Base-by-base conservation (phyloP, 352 stramenopile species). In the Halophytophthora polymorphica region DNA sequence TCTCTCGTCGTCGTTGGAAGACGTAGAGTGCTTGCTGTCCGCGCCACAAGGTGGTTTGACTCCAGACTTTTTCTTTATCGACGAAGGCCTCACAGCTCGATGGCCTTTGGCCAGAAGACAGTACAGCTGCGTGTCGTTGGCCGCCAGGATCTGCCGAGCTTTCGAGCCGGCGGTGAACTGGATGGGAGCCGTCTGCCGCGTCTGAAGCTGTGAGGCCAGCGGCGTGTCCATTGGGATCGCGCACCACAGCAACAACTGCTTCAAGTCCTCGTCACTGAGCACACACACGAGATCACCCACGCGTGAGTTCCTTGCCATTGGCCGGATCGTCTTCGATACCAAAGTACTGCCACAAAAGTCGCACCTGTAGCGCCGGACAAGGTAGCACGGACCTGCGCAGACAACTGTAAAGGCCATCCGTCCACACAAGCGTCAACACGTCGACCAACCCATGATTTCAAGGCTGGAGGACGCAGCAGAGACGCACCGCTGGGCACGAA, bases 91-190 rank as follows among this genome's bases (percentile, higher is more conserved):
- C 33, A 14, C 11, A 38, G 11, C 33, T 14, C 15, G 33, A 17
- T 17, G 6, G 13, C 53, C 35, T 35, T 49, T 67, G 1, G 53
- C 53, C 19, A 67, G 18, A 14, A 85, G 21, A 34, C 77, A 88
- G 45, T 88, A 86, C 6, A 88, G 35, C 19, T 88, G 77, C 0
- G 64, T 81, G 34, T 88, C 73, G n/a, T 84, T 86, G 5, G 77
- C 71, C 14, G 71, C 43, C 11, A 88, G 45, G 41, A 60, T 56
- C 23, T 12, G 25, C 1, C 52, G 35, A 46, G 46, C 40, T 18
- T 51, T 63, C 6, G 29, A 22, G 6, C 21, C 13, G 37, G 45
- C 8, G 12, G 35, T 58, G 31, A 2, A 35, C 1, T 22, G 1
- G 41, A 56, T 61, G 7, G 15, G 25, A 11, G 14, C 42, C 25